These are phyloP conservation scores for Phyllosticta citrichinensis DNA, from an alignment of 2,329 filamentous ascomycete genomes.

Conservation along the genomic window DNA sequence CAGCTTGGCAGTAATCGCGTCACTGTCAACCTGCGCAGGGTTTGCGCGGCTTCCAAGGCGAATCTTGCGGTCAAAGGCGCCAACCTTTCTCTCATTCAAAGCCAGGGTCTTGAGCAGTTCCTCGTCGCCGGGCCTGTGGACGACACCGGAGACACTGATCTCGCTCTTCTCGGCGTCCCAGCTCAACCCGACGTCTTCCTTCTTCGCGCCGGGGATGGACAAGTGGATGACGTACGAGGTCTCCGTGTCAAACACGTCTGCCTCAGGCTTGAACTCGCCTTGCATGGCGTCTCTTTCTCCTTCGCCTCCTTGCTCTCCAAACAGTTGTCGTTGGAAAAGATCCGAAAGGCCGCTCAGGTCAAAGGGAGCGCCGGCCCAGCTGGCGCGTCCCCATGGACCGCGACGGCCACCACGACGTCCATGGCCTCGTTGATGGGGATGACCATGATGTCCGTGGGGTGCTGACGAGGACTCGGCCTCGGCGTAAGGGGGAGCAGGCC, in stretches of 20 bases:
- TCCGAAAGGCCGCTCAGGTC: constrained; percentile 21
- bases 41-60: constrained; percentile 45
- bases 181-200: constrained; percentile 66
- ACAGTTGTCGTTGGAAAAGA: constrained; percentile 20
- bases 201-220: constrained; percentile 67
- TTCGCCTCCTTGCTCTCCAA: constrained; percentile 20
- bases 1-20: constrained; percentile 62
- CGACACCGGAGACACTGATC: constrained; percentile 60
- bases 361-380: constrained; percentile 18
- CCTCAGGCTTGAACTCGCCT: constrained; percentile 49
- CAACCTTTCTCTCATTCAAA: constrained; percentile 58
- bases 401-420: constrained; percentile 7
- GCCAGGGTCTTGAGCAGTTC: constrained; percentile 56
- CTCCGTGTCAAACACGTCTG: constrained; percentile 65
- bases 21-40: constrained; percentile 54
- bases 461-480: constrained; percentile 13
- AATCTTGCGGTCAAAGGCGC: constrained; percentile 63
- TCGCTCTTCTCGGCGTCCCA: constrained; percentile 61
- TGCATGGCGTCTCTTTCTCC: constrained; percentile 14
- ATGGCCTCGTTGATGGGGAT: not conserved
- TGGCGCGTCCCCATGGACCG: constrained; percentile 11
- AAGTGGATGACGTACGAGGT: constrained; percentile 55
- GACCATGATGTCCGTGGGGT: constrained; percentile 8
- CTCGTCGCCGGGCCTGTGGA: constrained; percentile 60
- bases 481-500: constrained; percentile 11